Conservation (phyloP, 768 basidiomycete species). For the Kwoniella bestiolae region DNA sequence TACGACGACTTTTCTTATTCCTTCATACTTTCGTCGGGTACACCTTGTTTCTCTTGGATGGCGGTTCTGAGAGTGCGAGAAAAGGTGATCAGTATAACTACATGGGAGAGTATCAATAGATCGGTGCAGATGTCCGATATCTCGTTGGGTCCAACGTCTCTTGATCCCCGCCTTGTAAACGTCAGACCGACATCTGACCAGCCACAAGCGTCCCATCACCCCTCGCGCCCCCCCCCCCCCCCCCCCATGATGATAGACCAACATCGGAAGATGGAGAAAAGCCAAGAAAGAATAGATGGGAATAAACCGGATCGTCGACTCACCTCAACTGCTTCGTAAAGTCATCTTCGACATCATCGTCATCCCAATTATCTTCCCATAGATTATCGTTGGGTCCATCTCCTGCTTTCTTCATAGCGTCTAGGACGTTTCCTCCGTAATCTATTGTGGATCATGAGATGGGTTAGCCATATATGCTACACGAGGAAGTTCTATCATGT, state of each 20-base stretch:
- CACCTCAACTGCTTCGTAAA: constrained; percentile 94
- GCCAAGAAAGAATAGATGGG: not conserved
- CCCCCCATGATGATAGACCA: too few relatives aligned
- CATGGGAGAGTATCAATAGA: too few relatives aligned
- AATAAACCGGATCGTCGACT: constrained; percentile 50
- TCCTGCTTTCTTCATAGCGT: constrained; percentile 72
- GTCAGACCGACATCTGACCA: too few relatives aligned
- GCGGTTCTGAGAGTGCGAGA: constrained; percentile 32
- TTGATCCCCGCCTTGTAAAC: too few relatives aligned
- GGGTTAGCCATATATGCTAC: too few relatives aligned
- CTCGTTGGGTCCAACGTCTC: too few relatives aligned
- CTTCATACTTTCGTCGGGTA: constrained; percentile 46
- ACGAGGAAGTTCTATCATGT: too few relatives aligned
- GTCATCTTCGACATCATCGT: constrained; percentile 97
- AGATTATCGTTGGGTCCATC: constrained; percentile 84
- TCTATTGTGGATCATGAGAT: constrained; percentile 19
- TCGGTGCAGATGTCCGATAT: too few relatives aligned
- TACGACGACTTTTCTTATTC: constrained; percentile 35
- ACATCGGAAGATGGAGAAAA: too few relatives aligned
- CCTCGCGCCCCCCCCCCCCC: too few relatives aligned
- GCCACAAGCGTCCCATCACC: too few relatives aligned
- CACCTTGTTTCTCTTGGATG: constrained; percentile 42
- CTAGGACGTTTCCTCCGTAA: constrained; percentile 62
- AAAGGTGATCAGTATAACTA: not conserved
- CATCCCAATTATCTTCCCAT: constrained; percentile 99